Conservation (phyloP, 306 rosid genomes). For the Leucaena leucocephala region DNA sequence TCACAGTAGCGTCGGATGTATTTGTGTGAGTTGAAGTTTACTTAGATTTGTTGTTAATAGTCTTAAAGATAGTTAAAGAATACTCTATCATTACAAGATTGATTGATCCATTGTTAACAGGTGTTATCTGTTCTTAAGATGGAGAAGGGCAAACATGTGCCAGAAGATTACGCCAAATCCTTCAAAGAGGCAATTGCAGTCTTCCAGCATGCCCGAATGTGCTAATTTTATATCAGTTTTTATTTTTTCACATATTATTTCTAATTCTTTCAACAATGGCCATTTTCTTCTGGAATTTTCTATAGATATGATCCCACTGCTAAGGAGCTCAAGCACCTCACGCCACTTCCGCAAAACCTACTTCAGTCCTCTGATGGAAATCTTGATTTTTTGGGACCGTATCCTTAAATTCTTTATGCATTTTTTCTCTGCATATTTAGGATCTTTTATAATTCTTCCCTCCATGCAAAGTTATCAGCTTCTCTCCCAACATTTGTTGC, state of each 20-base stretch:
- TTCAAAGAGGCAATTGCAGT: constrained; percentile 82
- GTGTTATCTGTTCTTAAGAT: constrained; percentile 75
- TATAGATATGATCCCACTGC: constrained; percentile 68
- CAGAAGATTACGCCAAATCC: constrained; percentile 73
- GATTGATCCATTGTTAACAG: constrained; percentile 47
- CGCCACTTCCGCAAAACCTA: constrained; percentile 60
- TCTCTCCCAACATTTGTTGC: constrained; percentile 14
- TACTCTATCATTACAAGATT: constrained; percentile 20
- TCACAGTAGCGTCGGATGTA: not conserved
- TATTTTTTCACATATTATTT: constrained; percentile 10
- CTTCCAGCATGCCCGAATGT: constrained; percentile 92
- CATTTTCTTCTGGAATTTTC: constrained; percentile 35
- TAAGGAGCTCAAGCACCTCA: constrained; percentile 77
- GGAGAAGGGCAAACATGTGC: constrained; percentile 69
- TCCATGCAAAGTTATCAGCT: constrained; percentile 7
- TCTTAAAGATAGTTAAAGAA: no score
- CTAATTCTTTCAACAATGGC: constrained; percentile 20
- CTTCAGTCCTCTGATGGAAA: constrained; percentile 59
- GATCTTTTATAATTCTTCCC: not conserved
- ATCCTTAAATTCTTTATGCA: constrained; percentile 50
- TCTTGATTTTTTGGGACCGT: constrained; percentile 90
- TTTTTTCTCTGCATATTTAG: constrained; percentile 9
- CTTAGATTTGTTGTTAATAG: no score
- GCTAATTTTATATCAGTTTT: not conserved
- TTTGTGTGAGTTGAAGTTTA: no score